Base-by-base conservation (phyloP, 495 filamentous ascomycete species). In the Penicillium silybi region DNA sequence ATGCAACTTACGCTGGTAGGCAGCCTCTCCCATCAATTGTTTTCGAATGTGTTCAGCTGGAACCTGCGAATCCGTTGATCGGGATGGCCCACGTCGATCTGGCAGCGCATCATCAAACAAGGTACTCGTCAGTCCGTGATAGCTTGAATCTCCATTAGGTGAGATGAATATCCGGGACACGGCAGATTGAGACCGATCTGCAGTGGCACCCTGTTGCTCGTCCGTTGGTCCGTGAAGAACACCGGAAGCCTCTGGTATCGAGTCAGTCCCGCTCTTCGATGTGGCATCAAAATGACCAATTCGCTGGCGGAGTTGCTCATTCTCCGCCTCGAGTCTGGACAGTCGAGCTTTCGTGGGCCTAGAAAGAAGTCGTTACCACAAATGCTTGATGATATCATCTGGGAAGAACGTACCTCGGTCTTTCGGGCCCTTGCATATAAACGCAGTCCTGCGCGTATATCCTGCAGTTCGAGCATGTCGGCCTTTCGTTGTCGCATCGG, bases 61-160 rank as follows among this genome's bases (percentile, higher is more conserved):
- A 3, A 56, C 27, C 32, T 52, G 49, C 8, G 44, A 46, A 18
- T 53, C 52, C 10, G 34, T 38, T 0, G 46, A 25, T 34, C 44
- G 49, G 3, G 23, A 13, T 2, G 48, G 46, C 18, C 48, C 38
- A 25, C 48, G 57, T 20, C 51, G 32, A 35, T 60, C 54, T 20
- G 50, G 54, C n/a, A 51, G 48, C 9, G 56, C 45, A 59, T 67
- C 66, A 27, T 65, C 64, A 42, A 65, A 69, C 11, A 69, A 34
- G 8, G 66, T 63, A 29, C 66, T 69, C 4, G 66, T 67, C 5
- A 58, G 64, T 0, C 66, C 66, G 49, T 69, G 66, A 22, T 67
- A 69, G 44, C 54, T 67, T 15, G 56, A 61, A 20, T 64, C 66
- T 4, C 61, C 61, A 49, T 62, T 64, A 1, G 61, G 50, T 7